Conservation (phyloP, 257 asterid genomes). For the Nicotiana noctiflora region DNA sequence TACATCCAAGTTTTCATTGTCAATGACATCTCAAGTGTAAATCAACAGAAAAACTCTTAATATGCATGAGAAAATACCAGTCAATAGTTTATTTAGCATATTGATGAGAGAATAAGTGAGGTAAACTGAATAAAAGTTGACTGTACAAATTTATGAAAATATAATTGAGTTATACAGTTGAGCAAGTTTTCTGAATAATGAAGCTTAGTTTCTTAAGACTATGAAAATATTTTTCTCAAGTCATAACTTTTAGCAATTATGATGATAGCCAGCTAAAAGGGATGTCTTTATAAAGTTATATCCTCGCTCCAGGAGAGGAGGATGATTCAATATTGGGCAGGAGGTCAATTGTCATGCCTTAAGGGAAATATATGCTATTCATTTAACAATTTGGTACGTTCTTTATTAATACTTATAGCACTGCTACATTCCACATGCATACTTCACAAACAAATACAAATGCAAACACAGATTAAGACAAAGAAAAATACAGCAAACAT, state of each 20-base stretch:
- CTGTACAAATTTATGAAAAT: not conserved
- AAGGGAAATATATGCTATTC: not conserved
- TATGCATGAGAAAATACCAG: not conserved
- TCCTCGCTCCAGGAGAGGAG: not conserved
- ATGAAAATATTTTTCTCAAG: not conserved
- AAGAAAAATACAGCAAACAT: not conserved
- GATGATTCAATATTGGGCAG: not conserved
- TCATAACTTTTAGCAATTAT: not conserved
- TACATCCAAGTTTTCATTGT: constrained; percentile 20
- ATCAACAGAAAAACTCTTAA: not conserved
- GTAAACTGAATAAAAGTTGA: not conserved
- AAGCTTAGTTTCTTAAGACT: not conserved
- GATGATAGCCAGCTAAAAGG: not conserved
- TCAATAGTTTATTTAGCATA: not conserved
- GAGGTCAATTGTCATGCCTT: not conserved
- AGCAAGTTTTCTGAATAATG: not conserved
- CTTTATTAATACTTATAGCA: not conserved
- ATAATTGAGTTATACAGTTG: not conserved
- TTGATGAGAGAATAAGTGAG: not conserved
- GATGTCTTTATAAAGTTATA: not conserved
- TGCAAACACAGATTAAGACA: not conserved
- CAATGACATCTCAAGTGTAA: not conserved
- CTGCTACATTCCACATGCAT: not conserved
- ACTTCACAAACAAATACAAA: not conserved
- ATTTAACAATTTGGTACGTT: not conserved